Conservation (phyloP, 1,139 yeast species). For the Candida buenavistaensis region DNA sequence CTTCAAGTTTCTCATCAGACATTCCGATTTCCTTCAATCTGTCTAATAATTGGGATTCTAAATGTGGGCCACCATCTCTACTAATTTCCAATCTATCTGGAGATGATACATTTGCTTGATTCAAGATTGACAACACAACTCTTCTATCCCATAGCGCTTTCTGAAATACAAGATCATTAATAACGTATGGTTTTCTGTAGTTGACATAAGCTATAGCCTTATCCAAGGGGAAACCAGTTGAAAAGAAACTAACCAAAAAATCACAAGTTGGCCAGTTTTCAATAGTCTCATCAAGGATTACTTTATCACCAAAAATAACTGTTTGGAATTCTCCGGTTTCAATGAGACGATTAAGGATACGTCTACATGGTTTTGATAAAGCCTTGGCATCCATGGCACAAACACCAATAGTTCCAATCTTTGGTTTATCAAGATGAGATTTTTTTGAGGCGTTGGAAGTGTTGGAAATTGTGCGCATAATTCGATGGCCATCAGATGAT, state of each 20-base stretch:
- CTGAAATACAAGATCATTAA: constrained; percentile 89
- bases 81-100: constrained; percentile 86
- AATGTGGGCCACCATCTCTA: constrained; percentile 95
- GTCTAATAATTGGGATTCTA: constrained; percentile 59
- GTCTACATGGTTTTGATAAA: constrained; percentile 91
- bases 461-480: constrained; percentile 41
- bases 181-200: constrained; percentile 82
- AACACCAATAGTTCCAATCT: constrained; percentile 92
- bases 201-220: constrained; percentile 92
- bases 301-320: constrained; percentile 96
- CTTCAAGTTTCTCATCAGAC: constrained; percentile 46
- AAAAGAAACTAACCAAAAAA: constrained; percentile 86
- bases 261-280: constrained; percentile 99
- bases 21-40: constrained; percentile 40
- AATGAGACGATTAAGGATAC: constrained; percentile 81
- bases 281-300: constrained; percentile 84
- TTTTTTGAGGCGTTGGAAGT: constrained; percentile 36
- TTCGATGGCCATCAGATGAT: constrained; percentile 13
- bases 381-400: constrained; percentile 99
- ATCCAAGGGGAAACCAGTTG: constrained; percentile 94
- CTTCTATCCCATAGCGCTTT: constrained; percentile 97
- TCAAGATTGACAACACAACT: constrained; percentile 77
- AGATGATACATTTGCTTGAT: constrained; percentile 82
- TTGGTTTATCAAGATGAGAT: constrained; percentile 50
- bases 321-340: constrained; percentile 97